These are phyloP conservation scores for Boletus tomentosulus DNA, from an alignment of 768 basidiomycete species.

Conservation along the genomic window DNA sequence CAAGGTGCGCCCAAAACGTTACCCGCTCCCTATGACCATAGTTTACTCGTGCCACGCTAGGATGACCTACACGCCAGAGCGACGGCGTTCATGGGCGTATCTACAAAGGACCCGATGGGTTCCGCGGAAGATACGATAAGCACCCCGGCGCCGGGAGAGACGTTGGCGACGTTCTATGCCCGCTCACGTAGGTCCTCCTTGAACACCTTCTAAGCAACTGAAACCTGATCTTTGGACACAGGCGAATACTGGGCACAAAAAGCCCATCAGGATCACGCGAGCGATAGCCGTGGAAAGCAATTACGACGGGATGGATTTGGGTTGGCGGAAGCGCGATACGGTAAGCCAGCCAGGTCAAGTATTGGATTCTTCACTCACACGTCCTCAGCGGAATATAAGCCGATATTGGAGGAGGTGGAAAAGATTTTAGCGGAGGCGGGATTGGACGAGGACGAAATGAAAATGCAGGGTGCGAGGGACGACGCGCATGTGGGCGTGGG, in stretches of 20 bases:
- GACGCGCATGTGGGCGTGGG: conserved; percentile 28
- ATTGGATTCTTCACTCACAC: neutral
- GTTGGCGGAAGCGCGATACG: conserved; percentile 69
- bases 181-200: conserved; percentile 56
- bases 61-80: conserved; percentile 42
- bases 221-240: conserved; percentile 21
- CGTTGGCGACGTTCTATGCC: conserved; percentile 77
- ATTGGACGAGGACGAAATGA: conserved; percentile 79
- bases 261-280: conserved; percentile 48
- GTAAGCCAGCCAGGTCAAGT: conserved; percentile 31
- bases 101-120: conserved; percentile 48
- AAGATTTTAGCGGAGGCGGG: conserved; percentile 81
- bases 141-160: conserved; percentile 83
- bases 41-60: conserved; percentile 7
- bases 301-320: conserved; percentile 75
- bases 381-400: conserved; percentile 67
- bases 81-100: conserved; percentile 58
- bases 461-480: conserved; percentile 46
- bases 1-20: conserved; percentile 1
- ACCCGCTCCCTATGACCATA: too few relatives aligned
- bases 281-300: conserved; percentile 71
- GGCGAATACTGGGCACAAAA: conserved; percentile 80
- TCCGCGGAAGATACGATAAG: conserved; percentile 69
- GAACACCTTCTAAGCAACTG: neutral
- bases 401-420: conserved; percentile 76